A percentile compares a stretch with the other conserved stretches of the same genome.
These are phyloP conservation scores for Onygenales sp. DNA, from an alignment of 2,329 filamentous ascomycete genomes.

Conservation along the genomic window DNA sequence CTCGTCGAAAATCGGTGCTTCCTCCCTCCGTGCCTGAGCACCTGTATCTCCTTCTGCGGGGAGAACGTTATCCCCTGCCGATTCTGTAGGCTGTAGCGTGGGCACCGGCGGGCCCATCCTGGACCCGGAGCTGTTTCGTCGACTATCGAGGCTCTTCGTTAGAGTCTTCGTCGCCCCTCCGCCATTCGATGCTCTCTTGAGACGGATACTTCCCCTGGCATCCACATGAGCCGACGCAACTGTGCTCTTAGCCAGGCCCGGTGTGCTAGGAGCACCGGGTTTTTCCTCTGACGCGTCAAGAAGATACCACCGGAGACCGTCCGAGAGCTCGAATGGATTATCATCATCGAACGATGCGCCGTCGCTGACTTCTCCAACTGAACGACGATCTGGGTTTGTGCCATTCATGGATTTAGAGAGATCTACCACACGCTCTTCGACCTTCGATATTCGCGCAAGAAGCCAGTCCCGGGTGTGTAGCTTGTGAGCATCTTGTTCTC, in stretches of 20 bases:
- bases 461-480: conserved; percentile 85
- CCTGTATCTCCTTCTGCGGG: conserved; percentile 26
- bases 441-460: conserved; percentile 82
- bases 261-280: conserved; percentile 80
- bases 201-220: conserved; percentile 60
- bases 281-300: conserved; percentile 93
- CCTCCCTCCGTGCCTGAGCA: conserved; percentile 25
- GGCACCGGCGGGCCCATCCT: conserved; percentile 52
- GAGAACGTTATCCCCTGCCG: conserved; percentile 25
- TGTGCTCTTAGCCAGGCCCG: conserved; percentile 82
- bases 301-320: conserved; percentile 91
- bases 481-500: conserved; percentile 82
- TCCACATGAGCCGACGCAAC: conserved; percentile 82
- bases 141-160: conserved; percentile 81
- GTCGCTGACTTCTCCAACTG: conserved; percentile 42
- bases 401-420: conserved; percentile 66
- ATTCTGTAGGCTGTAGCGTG: conserved; percentile 23
- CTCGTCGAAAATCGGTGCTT: conserved; percentile 36
- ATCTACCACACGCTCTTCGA: conserved; percentile 90
- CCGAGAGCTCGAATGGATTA: conserved; percentile 92
- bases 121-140: conserved; percentile 77
- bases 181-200: conserved; percentile 47
- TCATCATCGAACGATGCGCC: conserved; percentile 65
- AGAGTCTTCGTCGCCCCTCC: conserved; percentile 68
- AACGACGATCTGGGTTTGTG: conserved; percentile 41